phyloP scores from a whole-genome alignment of 208 protist species.

The Trypanosoma vivax region DNA sequence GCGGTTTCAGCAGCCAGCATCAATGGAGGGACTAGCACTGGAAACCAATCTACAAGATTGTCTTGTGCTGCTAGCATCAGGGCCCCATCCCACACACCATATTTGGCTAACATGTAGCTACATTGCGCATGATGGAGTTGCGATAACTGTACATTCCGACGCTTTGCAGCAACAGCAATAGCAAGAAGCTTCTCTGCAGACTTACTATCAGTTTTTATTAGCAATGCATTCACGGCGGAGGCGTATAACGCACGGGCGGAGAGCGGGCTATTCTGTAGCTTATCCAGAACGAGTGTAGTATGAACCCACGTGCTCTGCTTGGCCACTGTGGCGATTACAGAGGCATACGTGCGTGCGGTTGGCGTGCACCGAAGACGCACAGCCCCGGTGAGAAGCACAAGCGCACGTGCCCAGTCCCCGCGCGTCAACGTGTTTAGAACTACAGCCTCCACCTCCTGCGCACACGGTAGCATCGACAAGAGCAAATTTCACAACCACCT shows the following conservation, averaged over 20 bases:
- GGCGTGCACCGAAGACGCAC: constrained; percentile 48
- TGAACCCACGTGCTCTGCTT: constrained; percentile 34
- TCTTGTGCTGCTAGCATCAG: constrained; percentile 11
- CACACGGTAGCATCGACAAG: constrained; percentile 41
- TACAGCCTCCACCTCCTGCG: constrained; percentile 59
- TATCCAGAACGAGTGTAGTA: constrained; percentile 33
- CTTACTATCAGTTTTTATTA: constrained; percentile 11
- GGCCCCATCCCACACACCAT: constrained; percentile 11
- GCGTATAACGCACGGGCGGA: constrained; percentile 49
- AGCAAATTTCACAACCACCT: background rate
- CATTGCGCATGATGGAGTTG: constrained; percentile 18
- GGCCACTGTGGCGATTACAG: constrained; percentile 33
- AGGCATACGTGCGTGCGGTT: constrained; percentile 52
- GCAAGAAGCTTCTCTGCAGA: constrained; percentile 13
- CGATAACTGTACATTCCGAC: constrained; percentile 14
- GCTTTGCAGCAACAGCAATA: constrained; percentile 16
- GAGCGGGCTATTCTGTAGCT: constrained; percentile 44
- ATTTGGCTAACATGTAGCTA: constrained; percentile 14
- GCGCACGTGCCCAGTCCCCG: constrained; percentile 42
- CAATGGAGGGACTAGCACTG: constrained; percentile 7
- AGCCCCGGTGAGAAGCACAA: constrained; percentile 45
- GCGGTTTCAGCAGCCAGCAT: constrained; percentile 15
- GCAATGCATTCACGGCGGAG: constrained; percentile 41
- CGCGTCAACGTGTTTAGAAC: constrained; percentile 29
- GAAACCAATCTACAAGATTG: constrained; percentile 12